Percentiles rank a stretch among this genome's conserved stretches.
Evolutionary conservation across 164 flowering plant genomes (phyloP).

Genomic region (Warburgia ugandensis): DNA sequence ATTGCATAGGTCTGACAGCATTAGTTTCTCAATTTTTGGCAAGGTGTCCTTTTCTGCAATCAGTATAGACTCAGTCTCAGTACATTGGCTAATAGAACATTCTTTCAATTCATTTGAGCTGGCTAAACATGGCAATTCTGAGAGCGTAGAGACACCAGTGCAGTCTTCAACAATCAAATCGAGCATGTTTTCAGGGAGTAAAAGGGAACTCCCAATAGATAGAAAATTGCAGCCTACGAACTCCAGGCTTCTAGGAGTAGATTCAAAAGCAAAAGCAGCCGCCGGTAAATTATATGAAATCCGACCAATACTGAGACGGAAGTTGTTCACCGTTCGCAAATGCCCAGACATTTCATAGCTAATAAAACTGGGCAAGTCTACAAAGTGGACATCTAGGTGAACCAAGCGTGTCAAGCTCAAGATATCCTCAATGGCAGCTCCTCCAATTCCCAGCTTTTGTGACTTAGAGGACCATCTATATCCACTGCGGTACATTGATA

Average conservation of each 20-base stretch:
- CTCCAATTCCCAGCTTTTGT: neutral
- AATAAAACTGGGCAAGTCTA: neutral
- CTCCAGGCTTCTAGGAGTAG: neutral
- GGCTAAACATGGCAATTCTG: slow-evolving; percentile 1
- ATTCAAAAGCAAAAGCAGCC: neutral
- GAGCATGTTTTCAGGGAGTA: slow-evolving; percentile 2
- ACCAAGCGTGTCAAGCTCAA: neutral
- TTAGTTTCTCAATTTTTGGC: neutral
- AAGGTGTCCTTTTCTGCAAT: neutral
- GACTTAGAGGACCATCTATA: slow-evolving; percentile 1
- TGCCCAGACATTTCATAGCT: neutral
- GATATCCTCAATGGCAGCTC: slow-evolving; percentile 5
- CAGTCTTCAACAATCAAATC: neutral
- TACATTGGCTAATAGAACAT: neutral
- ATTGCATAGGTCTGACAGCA: neutral
- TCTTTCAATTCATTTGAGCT: neutral
- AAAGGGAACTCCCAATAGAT: neutral
- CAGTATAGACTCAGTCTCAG: neutral
- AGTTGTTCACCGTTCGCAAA: slow-evolving; percentile 1
- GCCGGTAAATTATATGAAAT: neutral
- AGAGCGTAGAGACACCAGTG: slow-evolving; percentile 2
- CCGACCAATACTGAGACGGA: neutral
- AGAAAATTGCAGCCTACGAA: neutral
- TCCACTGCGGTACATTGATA: slow-evolving; percentile 1
- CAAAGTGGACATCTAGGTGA: neutral